Conservation (phyloP, 2,329 filamentous ascomycete genomes). For the Amauroascus niger region DNA sequence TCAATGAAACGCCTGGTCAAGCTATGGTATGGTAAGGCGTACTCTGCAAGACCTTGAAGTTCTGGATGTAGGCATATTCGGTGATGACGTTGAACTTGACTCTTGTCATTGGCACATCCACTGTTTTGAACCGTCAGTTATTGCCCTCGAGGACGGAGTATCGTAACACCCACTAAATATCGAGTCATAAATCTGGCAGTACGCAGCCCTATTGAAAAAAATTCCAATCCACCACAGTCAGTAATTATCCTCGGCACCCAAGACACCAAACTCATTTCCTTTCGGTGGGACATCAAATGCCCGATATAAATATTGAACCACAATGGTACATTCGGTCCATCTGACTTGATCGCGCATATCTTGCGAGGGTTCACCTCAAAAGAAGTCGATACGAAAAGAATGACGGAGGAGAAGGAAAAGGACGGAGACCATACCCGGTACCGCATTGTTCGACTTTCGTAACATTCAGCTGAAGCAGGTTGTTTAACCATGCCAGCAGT, state of each 20-base stretch:
- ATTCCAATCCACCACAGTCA: conserved; percentile 10
- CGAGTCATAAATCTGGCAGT: conserved; percentile 97
- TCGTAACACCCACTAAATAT: conserved; percentile 60
- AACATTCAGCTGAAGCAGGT: conserved; percentile 92
- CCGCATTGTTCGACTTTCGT: conserved; percentile 99
- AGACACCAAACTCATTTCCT: neutral
- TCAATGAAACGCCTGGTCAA: neutral
- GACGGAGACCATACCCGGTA: conserved; percentile 62
- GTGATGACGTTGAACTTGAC: conserved; percentile 98
- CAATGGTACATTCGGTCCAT: neutral
- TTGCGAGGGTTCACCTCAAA: neutral
- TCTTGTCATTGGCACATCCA: conserved; percentile 85
- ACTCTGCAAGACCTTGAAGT: conserved; percentile 98
- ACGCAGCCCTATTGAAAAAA: conserved; percentile 61
- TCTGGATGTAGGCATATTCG: conserved; percentile 95
- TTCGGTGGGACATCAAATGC: neutral
- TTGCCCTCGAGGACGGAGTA: neutral
- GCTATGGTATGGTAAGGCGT: conserved; percentile 31
- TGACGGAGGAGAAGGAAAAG: conserved; percentile 16
- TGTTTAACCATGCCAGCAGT: conserved; percentile 92
- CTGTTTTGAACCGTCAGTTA: conserved; percentile 29
- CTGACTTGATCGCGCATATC: neutral
- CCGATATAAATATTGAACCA: neutral
- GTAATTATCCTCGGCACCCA: conserved; percentile 4
- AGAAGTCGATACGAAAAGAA: neutral